These are phyloP conservation scores for Suhomyces kunorum DNA, from an alignment of 1,139 yeast genomes.

Conservation along the genomic window DNA sequence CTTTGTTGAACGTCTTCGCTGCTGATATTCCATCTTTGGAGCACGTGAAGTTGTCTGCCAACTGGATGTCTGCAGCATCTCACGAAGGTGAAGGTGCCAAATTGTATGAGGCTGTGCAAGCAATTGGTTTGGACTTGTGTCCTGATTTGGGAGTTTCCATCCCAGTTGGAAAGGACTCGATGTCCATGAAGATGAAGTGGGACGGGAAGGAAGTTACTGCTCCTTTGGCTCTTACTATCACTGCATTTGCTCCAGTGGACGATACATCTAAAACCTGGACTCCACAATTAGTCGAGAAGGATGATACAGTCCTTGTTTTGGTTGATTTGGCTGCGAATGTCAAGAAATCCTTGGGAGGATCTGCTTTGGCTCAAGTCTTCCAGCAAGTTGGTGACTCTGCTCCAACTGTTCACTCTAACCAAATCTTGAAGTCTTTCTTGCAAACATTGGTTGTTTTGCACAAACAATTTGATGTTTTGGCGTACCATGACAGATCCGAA, in stretches of 20 bases:
- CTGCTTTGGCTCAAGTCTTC: conserved; percentile 93
- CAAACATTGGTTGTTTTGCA: conserved; percentile 72
- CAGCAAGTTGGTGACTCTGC: conserved; percentile 79
- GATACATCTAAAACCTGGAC: conserved; percentile 95
- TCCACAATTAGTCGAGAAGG: conserved; percentile 63
- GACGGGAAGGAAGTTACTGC: conserved; percentile 89
- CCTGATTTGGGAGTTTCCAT: conserved; percentile 89
- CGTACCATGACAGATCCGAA: conserved; percentile 96
- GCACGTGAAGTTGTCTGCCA: conserved; percentile 86
- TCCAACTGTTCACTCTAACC: conserved; percentile 78
- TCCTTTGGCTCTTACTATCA: conserved; percentile 87
- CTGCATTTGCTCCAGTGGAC: conserved; percentile 87
- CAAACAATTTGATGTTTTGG: conserved; percentile 63
- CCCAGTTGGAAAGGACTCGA: conserved; percentile 98
- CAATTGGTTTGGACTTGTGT: conserved; percentile 91
- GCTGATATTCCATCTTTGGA: conserved; percentile 81
- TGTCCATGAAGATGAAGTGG: conserved; percentile 99
- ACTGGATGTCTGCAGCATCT: conserved; percentile 99
- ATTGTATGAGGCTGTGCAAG: conserved; percentile 95
- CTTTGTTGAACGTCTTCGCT: conserved; percentile 83
- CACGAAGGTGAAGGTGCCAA: conserved; percentile 96
- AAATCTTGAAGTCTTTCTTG: conserved; percentile 66
- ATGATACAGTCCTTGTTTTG: conserved; percentile 65
- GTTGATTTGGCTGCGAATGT: conserved; percentile 74
- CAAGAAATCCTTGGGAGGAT: conserved; percentile 77